Base-by-base conservation (phyloP, 2,329 filamentous ascomycete species). In the Fusarium sp. region DNA sequence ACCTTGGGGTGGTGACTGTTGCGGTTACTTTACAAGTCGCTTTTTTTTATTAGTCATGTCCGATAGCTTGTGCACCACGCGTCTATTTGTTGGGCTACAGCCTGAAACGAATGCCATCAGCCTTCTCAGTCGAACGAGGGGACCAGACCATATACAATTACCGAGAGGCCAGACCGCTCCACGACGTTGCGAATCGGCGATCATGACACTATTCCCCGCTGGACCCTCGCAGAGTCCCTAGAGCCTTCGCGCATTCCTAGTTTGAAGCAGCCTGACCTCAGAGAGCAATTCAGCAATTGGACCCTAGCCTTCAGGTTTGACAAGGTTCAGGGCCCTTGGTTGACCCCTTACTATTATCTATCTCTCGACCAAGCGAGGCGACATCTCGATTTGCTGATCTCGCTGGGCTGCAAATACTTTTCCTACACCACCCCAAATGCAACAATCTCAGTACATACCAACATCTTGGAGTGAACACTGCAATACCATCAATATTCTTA, bases 181-280 rank as follows among this genome's bases (percentile, higher is more conserved):
- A 25, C 23, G 23, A 25, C 23, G 23, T 25, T 44, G 37, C 36
- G 54, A 67, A 68, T 67, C 58, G 61, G 63, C 66, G 61, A 69
- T 63, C 57, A 58, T 47, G 49, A 39, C 37, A 43, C 46, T 59
- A 53, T 41, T 53, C 44, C 48, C 52, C 46, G 44, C 43, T 41
- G 50, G 39, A 21, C 53, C 17, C 23, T 38, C 35, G 23, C 29
- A 48, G 27, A 42, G 44, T 29, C 42, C 38, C 35, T 53, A 33
- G 29, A 38, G 39, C 38, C 36, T 42, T 25, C 23, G 29, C 49
- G 17, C 19, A 6, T 25, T 44, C 39, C 37, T 53, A 62, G 55
- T 55, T 39, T 61, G 39, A 58, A 44, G 41, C 49, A 53, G 49
- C 45, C 39, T 37, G 23, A 11, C 29, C 29, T 13, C 38, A 42